Conservation (phyloP, 2,329 filamentous ascomycete genomes). For the Colletotrichum sojae region DNA sequence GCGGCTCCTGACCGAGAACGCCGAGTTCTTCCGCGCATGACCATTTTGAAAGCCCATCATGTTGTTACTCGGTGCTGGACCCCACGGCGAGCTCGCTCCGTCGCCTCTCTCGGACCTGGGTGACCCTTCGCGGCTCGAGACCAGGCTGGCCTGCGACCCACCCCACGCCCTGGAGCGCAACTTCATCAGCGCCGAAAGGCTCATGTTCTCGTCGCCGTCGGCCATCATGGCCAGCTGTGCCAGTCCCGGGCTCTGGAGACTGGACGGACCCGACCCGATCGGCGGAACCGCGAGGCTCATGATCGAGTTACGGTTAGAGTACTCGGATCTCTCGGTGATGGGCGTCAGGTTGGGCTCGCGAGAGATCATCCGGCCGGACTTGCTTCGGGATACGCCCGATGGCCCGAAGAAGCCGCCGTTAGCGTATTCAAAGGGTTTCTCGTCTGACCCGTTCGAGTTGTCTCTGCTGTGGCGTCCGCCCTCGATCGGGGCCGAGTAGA, state of each 20-base stretch:
- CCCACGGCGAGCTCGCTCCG: conserved; percentile 60
- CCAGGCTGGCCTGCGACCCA: conserved; percentile 81
- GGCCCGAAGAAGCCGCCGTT: conserved; percentile 93
- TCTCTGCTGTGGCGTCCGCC: conserved; percentile 58
- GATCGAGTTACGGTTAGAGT: conserved; percentile 93
- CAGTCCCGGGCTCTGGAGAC: conserved; percentile 78
- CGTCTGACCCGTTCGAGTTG: conserved; percentile 51
- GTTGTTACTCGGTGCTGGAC: conserved; percentile 40
- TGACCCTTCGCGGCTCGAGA: conserved; percentile 67
- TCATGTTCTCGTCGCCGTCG: conserved; percentile 76
- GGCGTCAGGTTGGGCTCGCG: conserved; percentile 94
- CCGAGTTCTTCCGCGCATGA: conserved; percentile 64
- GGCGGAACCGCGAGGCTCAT: conserved; percentile 78
- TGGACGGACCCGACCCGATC: conserved; percentile 60
- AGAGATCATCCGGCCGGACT: conserved; percentile 81
- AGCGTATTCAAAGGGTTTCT: conserved; percentile 70
- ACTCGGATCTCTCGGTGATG: conserved; percentile 96
- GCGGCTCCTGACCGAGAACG: conserved; percentile 63
- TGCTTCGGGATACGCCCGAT: conserved; percentile 77
- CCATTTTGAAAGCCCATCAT: conserved; percentile 35
- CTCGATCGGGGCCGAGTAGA: conserved; percentile 78
- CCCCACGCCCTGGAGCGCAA: conserved; percentile 85
- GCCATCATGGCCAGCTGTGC: conserved; percentile 81
- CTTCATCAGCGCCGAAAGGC: conserved; percentile 78
- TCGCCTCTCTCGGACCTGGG: conserved; percentile 66